Evolutionary conservation across 139 green algal genomes (phyloP).

Genomic region (Parachlorella kessleri): DNA sequence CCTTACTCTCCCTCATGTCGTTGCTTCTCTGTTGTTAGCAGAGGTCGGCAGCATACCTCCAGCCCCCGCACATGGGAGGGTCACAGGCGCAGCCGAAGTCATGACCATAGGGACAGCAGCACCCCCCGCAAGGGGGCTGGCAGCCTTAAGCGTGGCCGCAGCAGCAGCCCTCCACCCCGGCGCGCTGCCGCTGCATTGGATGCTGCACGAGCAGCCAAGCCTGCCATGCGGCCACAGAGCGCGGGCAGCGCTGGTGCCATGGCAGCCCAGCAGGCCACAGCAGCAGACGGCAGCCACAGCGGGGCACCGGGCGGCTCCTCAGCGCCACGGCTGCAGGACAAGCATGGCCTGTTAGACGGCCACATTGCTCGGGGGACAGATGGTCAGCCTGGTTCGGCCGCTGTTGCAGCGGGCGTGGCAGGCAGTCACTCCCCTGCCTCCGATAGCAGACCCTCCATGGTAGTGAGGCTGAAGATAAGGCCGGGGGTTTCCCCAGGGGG

Average conservation of each 20-base stretch:
- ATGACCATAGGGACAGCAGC: neutral
- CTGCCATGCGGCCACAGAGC: neutral
- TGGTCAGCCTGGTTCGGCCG: neutral
- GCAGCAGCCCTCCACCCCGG: neutral
- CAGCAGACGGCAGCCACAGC: neutral
- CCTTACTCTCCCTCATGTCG: neutral
- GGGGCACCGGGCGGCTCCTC: neutral
- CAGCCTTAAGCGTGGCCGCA: neutral
- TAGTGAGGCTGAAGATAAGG: neutral
- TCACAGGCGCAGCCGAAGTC: neutral
- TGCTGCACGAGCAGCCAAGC: neutral
- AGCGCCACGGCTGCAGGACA: neutral
- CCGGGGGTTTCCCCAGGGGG: no score
- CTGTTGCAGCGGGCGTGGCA: conserved; percentile 3
- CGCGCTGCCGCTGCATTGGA: neutral
- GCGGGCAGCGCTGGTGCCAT: neutral
- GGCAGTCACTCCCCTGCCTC: neutral
- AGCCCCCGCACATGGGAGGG: neutral
- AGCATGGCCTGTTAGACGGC: neutral
- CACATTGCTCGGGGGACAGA: neutral
- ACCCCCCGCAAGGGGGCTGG: neutral
- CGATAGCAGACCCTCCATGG: conserved; percentile 1
- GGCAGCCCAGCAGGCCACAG: neutral
- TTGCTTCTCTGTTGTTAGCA: no score
- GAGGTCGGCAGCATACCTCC: no score